phyloP scores from a whole-genome alignment of 305 asterid genomes.

The Ilex paraguariensis region DNA sequence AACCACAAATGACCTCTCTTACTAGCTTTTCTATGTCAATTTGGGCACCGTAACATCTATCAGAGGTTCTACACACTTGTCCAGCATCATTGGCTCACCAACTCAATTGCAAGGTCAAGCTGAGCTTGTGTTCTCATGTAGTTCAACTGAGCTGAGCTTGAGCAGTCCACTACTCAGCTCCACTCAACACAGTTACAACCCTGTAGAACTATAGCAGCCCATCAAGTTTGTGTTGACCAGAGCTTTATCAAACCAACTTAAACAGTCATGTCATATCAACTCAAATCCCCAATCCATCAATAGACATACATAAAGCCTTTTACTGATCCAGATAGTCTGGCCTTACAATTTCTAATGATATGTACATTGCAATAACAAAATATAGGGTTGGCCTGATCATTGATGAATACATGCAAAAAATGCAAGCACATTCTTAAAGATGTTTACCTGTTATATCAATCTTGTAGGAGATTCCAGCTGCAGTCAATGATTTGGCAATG shows the following conservation, averaged over 20 bases:
- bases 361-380: neutral
- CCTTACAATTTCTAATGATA: neutral
- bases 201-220: neutral
- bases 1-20: too few species aligned
- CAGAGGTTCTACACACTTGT: too few species aligned
- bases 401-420: too few species aligned
- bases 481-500: slow-evolving; percentile 26
- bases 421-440: slow-evolving; percentile 3
- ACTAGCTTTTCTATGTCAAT: too few species aligned
- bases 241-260: neutral
- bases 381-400: too few species aligned
- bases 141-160: too few species aligned
- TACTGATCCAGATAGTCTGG: neutral
- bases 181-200: neutral
- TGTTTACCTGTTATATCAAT: slow-evolving; percentile 35
- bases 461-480: slow-evolving; percentile 33
- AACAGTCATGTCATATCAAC: neutral
- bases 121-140: too few species aligned
- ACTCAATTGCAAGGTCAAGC: too few species aligned
- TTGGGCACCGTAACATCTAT: too few species aligned
- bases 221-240: neutral
- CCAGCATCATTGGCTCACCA: too few species aligned
- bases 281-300: neutral
- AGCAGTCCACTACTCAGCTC: too few species aligned
- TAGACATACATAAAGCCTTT: neutral